Conservation (phyloP, 352 stramenopile genomes). For the Phytopythium montanum region DNA sequence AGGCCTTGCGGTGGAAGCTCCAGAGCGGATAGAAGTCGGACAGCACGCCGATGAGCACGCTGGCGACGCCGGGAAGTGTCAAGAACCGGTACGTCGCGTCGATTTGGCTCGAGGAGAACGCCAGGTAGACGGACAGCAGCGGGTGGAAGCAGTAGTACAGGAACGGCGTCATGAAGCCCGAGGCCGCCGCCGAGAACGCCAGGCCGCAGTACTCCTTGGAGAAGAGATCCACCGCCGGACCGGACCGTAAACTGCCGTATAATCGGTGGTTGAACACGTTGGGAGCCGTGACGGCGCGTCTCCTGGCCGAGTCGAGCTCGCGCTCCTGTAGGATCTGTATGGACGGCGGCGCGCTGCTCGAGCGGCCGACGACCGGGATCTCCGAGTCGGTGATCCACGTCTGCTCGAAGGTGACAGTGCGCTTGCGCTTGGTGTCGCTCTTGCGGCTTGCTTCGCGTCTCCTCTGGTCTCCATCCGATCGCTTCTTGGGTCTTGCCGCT, state of each 20-base stretch:
- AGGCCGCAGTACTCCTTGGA: slow-evolving; percentile 60
- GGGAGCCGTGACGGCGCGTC: slow-evolving; percentile 43
- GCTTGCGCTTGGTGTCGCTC: slow-evolving; percentile 31
- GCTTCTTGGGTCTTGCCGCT: slow-evolving; percentile 12
- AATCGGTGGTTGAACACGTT: slow-evolving; percentile 74
- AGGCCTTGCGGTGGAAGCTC: slow-evolving; percentile 73
- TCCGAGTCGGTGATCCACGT: slow-evolving; percentile 34
- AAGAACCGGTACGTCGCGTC: slow-evolving; percentile 51
- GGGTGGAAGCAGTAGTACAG: slow-evolving; percentile 59
- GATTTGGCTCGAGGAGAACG: slow-evolving; percentile 38
- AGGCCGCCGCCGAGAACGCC: slow-evolving; percentile 44
- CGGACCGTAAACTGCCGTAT: slow-evolving; percentile 61
- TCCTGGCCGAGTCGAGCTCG: slow-evolving; percentile 23
- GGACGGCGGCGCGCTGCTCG: slow-evolving; percentile 55
- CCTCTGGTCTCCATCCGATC: slow-evolving; percentile 10
- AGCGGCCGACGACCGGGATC: slow-evolving; percentile 50
- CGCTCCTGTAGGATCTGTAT: slow-evolving; percentile 64
- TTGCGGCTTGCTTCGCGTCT: slow-evolving; percentile 8
- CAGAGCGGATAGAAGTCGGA: slow-evolving; percentile 80
- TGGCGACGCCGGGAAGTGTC: slow-evolving; percentile 48
- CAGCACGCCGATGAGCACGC: slow-evolving; percentile 73
- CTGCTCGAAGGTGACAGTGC: slow-evolving; percentile 55
- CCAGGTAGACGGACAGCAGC: slow-evolving; percentile 55
- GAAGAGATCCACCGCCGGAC: slow-evolving; percentile 51
- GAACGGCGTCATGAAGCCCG: slow-evolving; percentile 68